These are phyloP conservation scores for Apostasia ramifera DNA, from an alignment of 106 monocot species.

Conservation along the genomic window DNA sequence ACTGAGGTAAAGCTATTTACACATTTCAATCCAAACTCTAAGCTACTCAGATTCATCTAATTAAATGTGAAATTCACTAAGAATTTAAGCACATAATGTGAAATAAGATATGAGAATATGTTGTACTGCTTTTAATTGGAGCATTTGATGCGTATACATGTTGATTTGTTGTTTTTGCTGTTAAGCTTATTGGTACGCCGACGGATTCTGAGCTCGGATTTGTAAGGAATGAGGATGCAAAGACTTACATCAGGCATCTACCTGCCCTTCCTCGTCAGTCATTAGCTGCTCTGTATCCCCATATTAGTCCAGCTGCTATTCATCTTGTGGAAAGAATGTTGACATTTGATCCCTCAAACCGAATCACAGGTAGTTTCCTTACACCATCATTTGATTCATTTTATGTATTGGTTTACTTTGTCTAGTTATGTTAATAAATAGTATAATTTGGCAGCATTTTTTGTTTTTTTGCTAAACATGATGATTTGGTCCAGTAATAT, in stretches of 20 bases:
- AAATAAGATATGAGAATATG: background rate
- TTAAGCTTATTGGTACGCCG: slow-evolving; percentile 74
- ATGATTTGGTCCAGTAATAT: too few relatives aligned
- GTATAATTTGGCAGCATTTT: too few relatives aligned
- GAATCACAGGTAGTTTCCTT: slow-evolving; percentile 73
- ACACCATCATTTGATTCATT: background rate
- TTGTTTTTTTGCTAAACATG: too few relatives aligned
- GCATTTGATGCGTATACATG: background rate
- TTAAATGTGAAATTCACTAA: background rate
- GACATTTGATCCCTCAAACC: slow-evolving; percentile 74
- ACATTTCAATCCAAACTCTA: background rate
- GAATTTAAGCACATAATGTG: background rate
- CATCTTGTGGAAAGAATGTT: slow-evolving; percentile 87
- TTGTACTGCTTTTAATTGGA: background rate
- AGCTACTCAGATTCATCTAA: background rate
- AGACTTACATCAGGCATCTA: slow-evolving; percentile 74
- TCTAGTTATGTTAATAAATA: background rate
- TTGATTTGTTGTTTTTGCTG: slow-evolving; percentile 6
- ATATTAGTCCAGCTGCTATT: slow-evolving; percentile 60
- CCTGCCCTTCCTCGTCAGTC: slow-evolving; percentile 46
- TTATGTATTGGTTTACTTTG: background rate
- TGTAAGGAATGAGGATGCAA: slow-evolving; percentile 73
- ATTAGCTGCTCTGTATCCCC: slow-evolving; percentile 56
- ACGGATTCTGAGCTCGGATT: slow-evolving; percentile 74
- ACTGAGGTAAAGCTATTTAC: slow-evolving; percentile 48